Base-by-base conservation (phyloP, 768 basidiomycete species). In the Candolleomyces efflorescens region DNA sequence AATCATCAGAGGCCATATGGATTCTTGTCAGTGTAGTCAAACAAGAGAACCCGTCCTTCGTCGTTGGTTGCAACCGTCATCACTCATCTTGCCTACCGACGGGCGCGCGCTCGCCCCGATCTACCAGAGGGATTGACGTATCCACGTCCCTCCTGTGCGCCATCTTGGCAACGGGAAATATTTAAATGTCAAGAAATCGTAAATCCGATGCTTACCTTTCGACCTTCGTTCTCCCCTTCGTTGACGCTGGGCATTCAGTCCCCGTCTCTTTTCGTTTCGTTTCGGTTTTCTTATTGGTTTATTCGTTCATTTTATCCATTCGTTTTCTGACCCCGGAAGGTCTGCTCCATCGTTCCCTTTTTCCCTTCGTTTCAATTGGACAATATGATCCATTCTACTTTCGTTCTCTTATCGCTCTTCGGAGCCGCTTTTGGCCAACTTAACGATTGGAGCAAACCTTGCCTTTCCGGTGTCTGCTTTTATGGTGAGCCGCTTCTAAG, bases 401-500 rank as follows among this genome's bases (percentile, higher is more conserved):
- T 43, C 41, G 17, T 43, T 43, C 41, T 43, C 17, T 43, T 43
- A 43, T 43, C 41, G 17, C 18, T 43, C 17, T 17, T 43, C 13
- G 41, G 41, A 20, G 41, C 41, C 18, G 41, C 13, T 17, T 43
- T 7, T 43, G 41, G 41, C 41, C 17, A 17, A 43, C 17, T 20
- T 11, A 43, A 43, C 41, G 41, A 43, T 43, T 43, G 41, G 41
- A 43, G 41, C 18, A 43, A 43, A 43, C 41, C 41, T 43, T 43
- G 41, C 41, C 41, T 43, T 20, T 17, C 15, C 7, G 41, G 41
- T 43, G 41, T 68, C 24, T 80, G 77, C 59, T 68, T 70, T 39
- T 78, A 80, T 56, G 74, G 71, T 66, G 26, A 4, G 51, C 27
- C 13, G 6, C 43, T 20, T 20, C 18, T 43, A 43, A 32, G 32